A percentile compares a stretch with the other conserved stretches of the same genome.
These are phyloP conservation scores for Trichoderma sp. DNA, from an alignment of 2,329 filamentous ascomycete genomes.

Conservation along the genomic window DNA sequence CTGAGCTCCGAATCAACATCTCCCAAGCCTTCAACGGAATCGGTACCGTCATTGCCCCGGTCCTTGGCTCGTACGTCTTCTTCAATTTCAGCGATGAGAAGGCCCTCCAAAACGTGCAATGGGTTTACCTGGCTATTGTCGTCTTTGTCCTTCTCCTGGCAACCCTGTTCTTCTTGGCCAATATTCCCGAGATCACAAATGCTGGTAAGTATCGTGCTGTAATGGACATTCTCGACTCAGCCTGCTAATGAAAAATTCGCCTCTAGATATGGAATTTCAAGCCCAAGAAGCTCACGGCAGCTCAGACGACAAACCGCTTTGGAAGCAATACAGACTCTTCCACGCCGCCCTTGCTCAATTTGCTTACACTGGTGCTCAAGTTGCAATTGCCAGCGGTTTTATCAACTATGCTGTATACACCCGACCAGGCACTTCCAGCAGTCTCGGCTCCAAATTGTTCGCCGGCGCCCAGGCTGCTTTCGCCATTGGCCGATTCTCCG, in stretches of 20 bases:
- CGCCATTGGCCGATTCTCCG: constrained; percentile 71
- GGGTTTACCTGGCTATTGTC: constrained; percentile 75
- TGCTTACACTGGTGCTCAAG: constrained; percentile 75
- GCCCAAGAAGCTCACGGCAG: constrained; percentile 58
- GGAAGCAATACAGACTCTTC: constrained; percentile 75
- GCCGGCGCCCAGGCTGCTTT: constrained; percentile 76
- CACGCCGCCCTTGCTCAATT: constrained; percentile 78
- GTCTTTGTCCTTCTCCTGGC: constrained; percentile 71
- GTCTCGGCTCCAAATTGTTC: constrained; percentile 67
- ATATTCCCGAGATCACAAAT: constrained; percentile 71
- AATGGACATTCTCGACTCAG: neutral
- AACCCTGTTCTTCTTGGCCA: constrained; percentile 66
- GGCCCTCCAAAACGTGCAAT: constrained; percentile 71
- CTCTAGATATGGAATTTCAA: constrained; percentile 66
- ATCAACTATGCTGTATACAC: constrained; percentile 74
- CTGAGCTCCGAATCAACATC: constrained; percentile 74
- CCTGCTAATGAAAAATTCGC: constrained; percentile 17
- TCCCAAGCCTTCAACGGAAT: constrained; percentile 79
- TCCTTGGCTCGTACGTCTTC: constrained; percentile 74
- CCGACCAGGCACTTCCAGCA: constrained; percentile 52
- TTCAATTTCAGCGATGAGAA: constrained; percentile 64
- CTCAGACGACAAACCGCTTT: constrained; percentile 63
- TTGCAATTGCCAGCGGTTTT: constrained; percentile 68
- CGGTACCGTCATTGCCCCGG: constrained; percentile 71
- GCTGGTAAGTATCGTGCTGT: constrained; percentile 38